Evolutionary conservation across 2,329 filamentous ascomycete genomes (phyloP), one percentile per base, ranked within the genome.

Genomic region (Fusarium multiceps): DNA sequence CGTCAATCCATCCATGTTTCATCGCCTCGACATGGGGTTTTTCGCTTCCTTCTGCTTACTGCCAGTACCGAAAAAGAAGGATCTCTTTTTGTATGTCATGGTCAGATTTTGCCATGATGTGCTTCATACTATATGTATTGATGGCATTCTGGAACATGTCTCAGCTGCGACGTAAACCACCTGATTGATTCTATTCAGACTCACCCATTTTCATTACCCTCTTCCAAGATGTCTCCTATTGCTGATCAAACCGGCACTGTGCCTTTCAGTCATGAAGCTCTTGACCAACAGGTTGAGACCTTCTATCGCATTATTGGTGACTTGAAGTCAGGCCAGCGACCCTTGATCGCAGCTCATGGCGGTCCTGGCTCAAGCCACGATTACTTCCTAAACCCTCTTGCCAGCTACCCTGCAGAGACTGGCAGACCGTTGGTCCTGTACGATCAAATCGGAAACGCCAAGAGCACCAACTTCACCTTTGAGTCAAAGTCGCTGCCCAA

Each of bases 21-120:
- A 53, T 41, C 23, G 7, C 8, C 34, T 53, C 13, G 53, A 28
- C 42, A 55, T 28, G 42, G 30, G 23, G 23, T 48, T 55, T 55
- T 55, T 55, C 53, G 53, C 30, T 48, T 55, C 53, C 42, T 55
- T 40, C 42, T 48, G 53, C 53, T 48, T 55, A 48, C 53, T 55
- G 23, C 10, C n/a, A 21, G 18, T 37, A 46, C 23, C 53, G 42
- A 40, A 48, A 21, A 40, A 55, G 10, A 28, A 42, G 25, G 8
- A 3, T 18, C 2, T 0, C 12, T 30, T 40, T 40, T 53, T 53
- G n/a, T 53, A 21, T 41, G 32, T 30, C 34, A 12, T 53, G n/a
- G 13, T 10, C n/a, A n/a, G 9, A 40, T 40, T 28, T 40, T 23
- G 5, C 7, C 30, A n/a, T 40, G 30, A 21, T 30, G 23, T n/a